Percentiles rank a stretch among this genome's conserved stretches.
Conservation (phyloP, 495 filamentous ascomycete species). For the Glonium stellatum region DNA sequence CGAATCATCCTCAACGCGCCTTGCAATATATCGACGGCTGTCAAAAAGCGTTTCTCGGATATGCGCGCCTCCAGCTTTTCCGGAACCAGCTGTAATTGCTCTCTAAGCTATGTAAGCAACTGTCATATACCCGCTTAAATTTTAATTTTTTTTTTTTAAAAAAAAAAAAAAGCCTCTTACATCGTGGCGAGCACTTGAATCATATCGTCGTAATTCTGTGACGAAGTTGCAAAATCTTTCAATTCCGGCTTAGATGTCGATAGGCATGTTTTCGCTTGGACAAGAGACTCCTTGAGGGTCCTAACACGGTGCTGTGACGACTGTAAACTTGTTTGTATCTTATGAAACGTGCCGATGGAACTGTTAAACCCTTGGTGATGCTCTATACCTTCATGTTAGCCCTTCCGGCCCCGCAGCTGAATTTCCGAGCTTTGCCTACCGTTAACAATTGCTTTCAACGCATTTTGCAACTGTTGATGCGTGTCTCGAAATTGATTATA, state of each 20-base stretch:
- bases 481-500: conserved; percentile 75
- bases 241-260: conserved; percentile 85
- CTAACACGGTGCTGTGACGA: conserved; percentile 79
- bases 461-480: conserved; percentile 77
- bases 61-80: conserved; percentile 89
- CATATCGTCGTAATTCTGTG: conserved; percentile 86
- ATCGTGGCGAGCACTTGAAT: conserved; percentile 76
- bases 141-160: too few relatives aligned
- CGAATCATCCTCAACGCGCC: conserved; percentile 75
- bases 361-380: conserved; percentile 99
- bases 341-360: conserved; percentile 97
- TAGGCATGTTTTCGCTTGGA: conserved; percentile 73
- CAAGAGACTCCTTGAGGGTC: conserved; percentile 70
- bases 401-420: background rate
- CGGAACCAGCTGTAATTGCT: conserved; percentile 82
- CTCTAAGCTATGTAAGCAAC: conserved; percentile 26
- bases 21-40: conserved; percentile 85
- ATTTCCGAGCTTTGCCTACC: conserved; percentile 4
- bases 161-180: background rate
- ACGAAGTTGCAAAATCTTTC: conserved; percentile 74
- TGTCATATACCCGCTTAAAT: conserved; percentile 21
- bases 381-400: conserved; percentile 48
- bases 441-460: conserved; percentile 92
- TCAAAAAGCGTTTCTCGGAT: conserved; percentile 91
- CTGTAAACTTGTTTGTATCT: conserved; percentile 90